Conservation (phyloP, 768 basidiomycete species). For the Zangia roseola region DNA sequence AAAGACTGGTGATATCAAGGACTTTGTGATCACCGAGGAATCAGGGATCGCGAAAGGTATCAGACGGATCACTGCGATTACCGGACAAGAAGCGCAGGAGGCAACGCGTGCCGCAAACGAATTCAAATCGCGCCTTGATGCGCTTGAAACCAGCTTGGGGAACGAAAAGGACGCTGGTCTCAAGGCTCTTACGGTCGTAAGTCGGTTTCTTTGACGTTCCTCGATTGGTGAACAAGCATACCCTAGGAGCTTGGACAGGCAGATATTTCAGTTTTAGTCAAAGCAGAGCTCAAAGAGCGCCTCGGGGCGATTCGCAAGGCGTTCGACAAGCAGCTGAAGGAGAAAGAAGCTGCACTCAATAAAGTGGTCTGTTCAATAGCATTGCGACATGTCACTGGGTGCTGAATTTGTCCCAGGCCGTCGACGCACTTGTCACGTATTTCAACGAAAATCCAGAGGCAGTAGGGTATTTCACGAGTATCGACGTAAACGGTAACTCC, state of each 20-base stretch:
- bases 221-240: neutral
- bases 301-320: slow-evolving; percentile 72
- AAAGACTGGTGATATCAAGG: slow-evolving; percentile 97
- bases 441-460: slow-evolving; percentile 78
- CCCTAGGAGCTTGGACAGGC: slow-evolving; percentile 82
- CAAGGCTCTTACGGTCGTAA: slow-evolving; percentile 75
- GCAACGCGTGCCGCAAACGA: slow-evolving; percentile 67
- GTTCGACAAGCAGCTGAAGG: slow-evolving; percentile 83
- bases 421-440: slow-evolving; percentile 64
- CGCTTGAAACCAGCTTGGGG: slow-evolving; percentile 57
- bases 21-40: slow-evolving; percentile 93
- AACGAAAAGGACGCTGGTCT: slow-evolving; percentile 86
- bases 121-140: slow-evolving; percentile 61
- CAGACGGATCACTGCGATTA: slow-evolving; percentile 90
- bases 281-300: slow-evolving; percentile 76
- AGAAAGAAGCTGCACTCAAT: slow-evolving; percentile 69
- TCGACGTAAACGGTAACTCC: slow-evolving; percentile 81
- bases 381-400: neutral
- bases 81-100: slow-evolving; percentile 88
- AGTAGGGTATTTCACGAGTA: slow-evolving; percentile 62
- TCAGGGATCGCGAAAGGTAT: slow-evolving; percentile 98
- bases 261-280: slow-evolving; percentile 84
- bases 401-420: slow-evolving; percentile 45
- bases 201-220: slow-evolving; percentile 26
- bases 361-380: slow-evolving; percentile 58